phyloP scores from a whole-genome alignment of 1,139 yeast genomes.

The Geotrichum europaeum region DNA sequence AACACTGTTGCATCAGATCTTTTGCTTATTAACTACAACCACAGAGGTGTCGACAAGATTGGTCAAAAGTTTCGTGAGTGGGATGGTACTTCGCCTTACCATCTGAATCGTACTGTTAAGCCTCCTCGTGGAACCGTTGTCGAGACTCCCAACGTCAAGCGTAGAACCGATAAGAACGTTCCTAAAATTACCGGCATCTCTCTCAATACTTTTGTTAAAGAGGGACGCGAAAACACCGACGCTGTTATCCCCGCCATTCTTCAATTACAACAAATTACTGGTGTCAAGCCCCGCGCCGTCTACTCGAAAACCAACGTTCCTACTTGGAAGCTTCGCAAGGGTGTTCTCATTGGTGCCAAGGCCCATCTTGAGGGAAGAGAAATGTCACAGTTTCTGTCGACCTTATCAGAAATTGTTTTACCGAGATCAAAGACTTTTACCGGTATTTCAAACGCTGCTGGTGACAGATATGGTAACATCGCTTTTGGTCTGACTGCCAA shows the following conservation, averaged over 20 bases:
- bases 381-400: constrained; percentile 77
- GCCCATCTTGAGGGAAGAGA: constrained; percentile 72
- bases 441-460: constrained; percentile 71
- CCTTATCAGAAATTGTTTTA: constrained; percentile 84
- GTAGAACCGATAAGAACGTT: constrained; percentile 58
- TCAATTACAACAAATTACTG: constrained; percentile 89
- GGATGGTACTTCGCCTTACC: constrained; percentile 88
- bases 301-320: constrained; percentile 77
- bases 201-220: constrained; percentile 70
- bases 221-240: constrained; percentile 68
- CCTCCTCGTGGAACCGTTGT: constrained; percentile 42
- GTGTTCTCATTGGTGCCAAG: constrained; percentile 90
- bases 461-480: constrained; percentile 81
- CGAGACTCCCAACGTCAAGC: constrained; percentile 67
- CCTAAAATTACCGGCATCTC: constrained; percentile 64
- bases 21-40: constrained; percentile 68
- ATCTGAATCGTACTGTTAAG: constrained; percentile 60
- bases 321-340: constrained; percentile 81
- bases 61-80: constrained; percentile 79
- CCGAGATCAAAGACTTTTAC: constrained; percentile 87
- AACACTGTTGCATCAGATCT: constrained; percentile 72
- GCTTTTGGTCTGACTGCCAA: constrained; percentile 78
- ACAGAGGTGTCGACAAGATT: constrained; percentile 44
- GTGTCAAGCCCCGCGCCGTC: constrained; percentile 69
- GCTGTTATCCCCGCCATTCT: constrained; percentile 71